Evolutionary conservation across 2,329 filamentous ascomycete genomes (phyloP), one percentile per base, ranked within the genome.

Genomic region (Xylariaceae sp.): DNA sequence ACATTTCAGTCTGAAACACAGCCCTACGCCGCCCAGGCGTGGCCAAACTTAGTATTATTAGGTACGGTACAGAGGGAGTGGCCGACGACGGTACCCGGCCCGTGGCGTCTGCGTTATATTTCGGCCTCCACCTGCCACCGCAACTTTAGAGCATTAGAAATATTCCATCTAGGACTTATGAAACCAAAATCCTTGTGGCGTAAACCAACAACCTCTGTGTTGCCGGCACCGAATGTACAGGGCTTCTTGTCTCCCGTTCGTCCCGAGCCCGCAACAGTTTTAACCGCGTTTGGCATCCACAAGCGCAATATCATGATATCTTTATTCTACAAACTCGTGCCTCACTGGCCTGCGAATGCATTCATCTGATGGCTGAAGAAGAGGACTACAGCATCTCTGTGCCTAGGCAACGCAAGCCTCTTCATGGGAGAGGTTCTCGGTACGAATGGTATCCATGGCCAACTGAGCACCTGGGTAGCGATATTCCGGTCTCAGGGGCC

Each of bases 81-180:
- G 39, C 33, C 21, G 21, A 39, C 37, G 52, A 47, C 34, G 31
- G 36, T 34, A 47, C 31, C 31, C 6, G 14, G 45, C 12, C 21
- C 21, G 31, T 21, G 23, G 26, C 46, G 56, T 50, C 40, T 47
- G 52, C 43, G 40, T 59, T 52, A 34, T 46, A 56, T 51, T 41
- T 39, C 21, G 34, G 41, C 52, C 56, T 47, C 56, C 56, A 59
- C 56, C 33, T 50, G 2, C 24, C 19, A 51, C 17, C 29, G 16
- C 41, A 23, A 21, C 39, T 31, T 33, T 14, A 6, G n/a, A 46
- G 34, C 36, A 40, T 43, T 16, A 39, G 41, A 47, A 31, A 37
- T 17, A 16, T 26, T 21, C 17, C 9, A 40, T 28, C 8, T 36
- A 26, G 12, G 34, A 33, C 39, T 41, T 11, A 36, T 36, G 29